Evolutionary conservation across 148 eudicot species (phyloP).

Genomic region (Nyssa sinensis): DNA sequence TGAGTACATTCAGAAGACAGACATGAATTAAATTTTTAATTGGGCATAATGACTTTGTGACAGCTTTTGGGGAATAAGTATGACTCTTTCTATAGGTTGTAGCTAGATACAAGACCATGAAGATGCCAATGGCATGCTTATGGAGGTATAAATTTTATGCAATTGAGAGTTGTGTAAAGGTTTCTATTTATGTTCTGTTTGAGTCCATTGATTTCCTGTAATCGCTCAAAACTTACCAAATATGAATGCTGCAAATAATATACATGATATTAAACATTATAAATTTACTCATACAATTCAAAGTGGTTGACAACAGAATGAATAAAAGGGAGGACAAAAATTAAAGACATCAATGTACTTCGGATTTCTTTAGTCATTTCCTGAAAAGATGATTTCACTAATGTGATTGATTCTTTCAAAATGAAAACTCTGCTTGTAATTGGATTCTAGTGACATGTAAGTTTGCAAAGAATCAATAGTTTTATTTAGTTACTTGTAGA

Average conservation of each 20-base stretch:
- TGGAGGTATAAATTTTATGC: conserved; percentile 4
- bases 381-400: background rate
- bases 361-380: background rate
- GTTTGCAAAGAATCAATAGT: background rate
- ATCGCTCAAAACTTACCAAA: background rate
- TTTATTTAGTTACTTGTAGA: background rate
- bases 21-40: too few relatives aligned
- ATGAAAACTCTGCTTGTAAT: background rate
- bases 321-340: background rate
- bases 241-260: background rate
- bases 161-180: background rate
- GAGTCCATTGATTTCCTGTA: background rate
- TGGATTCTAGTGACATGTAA: background rate
- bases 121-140: background rate
- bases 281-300: background rate
- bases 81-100: background rate
- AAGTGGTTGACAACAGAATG: background rate
- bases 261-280: background rate
- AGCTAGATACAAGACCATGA: background rate
- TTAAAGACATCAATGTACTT: background rate
- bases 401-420: background rate
- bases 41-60: background rate
- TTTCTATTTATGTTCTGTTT: background rate
- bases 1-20: too few relatives aligned
- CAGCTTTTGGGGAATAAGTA: background rate